These are phyloP conservation scores for Penicillium lividum DNA, from an alignment of 495 filamentous ascomycete species.

Conservation along the genomic window DNA sequence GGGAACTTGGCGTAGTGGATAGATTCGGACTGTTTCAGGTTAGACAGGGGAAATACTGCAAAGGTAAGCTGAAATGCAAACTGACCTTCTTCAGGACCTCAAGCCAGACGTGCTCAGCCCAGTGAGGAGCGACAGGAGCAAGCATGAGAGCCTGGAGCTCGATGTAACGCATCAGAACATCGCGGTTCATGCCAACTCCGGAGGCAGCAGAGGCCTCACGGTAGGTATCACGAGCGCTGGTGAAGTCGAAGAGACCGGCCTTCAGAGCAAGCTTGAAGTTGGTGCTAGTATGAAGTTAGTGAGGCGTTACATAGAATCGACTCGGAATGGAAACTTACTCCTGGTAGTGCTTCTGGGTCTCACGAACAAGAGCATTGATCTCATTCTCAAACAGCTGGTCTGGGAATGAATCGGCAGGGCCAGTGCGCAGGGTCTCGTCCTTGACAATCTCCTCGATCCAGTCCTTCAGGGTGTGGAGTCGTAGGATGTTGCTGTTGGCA, in stretches of 20 bases:
- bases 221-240: conserved; percentile 83
- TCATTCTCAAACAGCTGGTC: conserved; percentile 93
- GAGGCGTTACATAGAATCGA: background rate
- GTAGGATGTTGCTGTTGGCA: conserved; percentile 85
- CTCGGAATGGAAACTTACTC: conserved; percentile 41
- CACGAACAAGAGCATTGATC: conserved; percentile 77
- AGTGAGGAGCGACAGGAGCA: conserved; percentile 84
- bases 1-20: conserved; percentile 84
- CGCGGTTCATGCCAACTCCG: conserved; percentile 79
- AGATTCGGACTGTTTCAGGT: conserved; percentile 48
- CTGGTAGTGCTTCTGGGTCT: conserved; percentile 75
- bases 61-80: background rate
- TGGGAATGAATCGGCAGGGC: conserved; percentile 73
- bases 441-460: conserved; percentile 86
- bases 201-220: conserved; percentile 74
- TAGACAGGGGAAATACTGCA: conserved; percentile 15
- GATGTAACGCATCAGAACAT: conserved; percentile 73
- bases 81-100: conserved; percentile 77
- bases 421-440: conserved; percentile 71
- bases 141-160: conserved; percentile 84
- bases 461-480: conserved; percentile 81
- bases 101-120: conserved; percentile 90
- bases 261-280: conserved; percentile 93
- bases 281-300: conserved; percentile 51
- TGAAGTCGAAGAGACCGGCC: conserved; percentile 86